Percentiles rank a stretch among this genome's conserved stretches.
phyloP scores from a whole-genome alignment of 2,329 filamentous ascomycete genomes.

The Purpureocillium lavendulum region DNA sequence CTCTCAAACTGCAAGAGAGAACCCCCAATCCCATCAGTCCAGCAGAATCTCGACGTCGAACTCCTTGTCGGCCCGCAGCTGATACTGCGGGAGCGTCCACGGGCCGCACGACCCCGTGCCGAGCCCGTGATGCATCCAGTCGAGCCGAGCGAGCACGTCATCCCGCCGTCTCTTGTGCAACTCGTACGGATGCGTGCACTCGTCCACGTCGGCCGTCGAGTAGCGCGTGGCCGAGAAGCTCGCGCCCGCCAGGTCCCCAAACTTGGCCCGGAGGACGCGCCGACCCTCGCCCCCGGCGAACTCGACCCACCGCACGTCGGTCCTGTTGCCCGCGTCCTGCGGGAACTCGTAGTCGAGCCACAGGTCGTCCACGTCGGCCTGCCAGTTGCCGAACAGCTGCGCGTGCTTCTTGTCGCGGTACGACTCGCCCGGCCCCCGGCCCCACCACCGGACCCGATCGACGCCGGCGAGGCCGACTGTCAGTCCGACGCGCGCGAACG shows the following conservation, averaged over 20 bases:
- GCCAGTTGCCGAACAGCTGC: constrained; percentile 49
- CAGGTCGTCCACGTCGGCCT: constrained; percentile 37
- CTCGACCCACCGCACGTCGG: constrained; percentile 53
- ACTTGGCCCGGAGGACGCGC: constrained; percentile 32
- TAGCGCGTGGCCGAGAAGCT: constrained; percentile 53
- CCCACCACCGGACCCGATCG: constrained; percentile 50
- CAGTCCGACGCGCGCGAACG: constrained; percentile 56
- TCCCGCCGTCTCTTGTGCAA: constrained; percentile 37
- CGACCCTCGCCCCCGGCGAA: constrained; percentile 25
- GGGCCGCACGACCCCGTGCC: constrained; percentile 57
- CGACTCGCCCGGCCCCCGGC: constrained; percentile 56
- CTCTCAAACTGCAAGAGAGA: too few relatives aligned
- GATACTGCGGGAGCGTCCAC: constrained; percentile 39
- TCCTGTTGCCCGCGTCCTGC: constrained; percentile 58
- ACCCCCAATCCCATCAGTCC: too few relatives aligned
- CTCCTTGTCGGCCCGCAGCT: constrained; percentile 29
- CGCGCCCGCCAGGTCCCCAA: constrained; percentile 35
- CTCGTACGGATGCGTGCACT: constrained; percentile 52
- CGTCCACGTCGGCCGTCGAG: constrained; percentile 41
- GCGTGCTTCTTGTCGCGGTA: constrained; percentile 59
- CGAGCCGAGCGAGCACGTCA: constrained; percentile 48
- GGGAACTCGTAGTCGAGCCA: constrained; percentile 58
- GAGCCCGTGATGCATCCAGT: constrained; percentile 54
- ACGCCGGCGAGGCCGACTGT: constrained; percentile 33
- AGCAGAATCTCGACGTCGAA: constrained; percentile 36